Evolutionary conservation across 2,329 filamentous ascomycete genomes (phyloP).

Genomic region (Pseudogymnoascus sp.): DNA sequence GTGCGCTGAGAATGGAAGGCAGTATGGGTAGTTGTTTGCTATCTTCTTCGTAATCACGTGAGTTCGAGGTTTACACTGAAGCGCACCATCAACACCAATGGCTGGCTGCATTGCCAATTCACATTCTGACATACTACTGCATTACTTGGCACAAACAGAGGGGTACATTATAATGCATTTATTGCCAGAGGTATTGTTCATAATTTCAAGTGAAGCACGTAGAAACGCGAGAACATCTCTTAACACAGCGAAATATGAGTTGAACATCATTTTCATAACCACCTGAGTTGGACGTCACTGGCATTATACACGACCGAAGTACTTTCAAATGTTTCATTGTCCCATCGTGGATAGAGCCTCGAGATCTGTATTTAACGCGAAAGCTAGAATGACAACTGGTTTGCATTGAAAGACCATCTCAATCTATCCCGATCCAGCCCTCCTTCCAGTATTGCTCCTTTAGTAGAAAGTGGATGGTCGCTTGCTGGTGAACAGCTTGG

Average conservation of each 20-base stretch:
- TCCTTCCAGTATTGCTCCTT: slow-evolving; percentile 35
- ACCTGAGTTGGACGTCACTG: neutral
- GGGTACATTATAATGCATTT: neutral
- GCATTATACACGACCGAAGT: neutral
- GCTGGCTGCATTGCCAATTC: neutral
- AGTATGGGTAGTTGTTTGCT: neutral
- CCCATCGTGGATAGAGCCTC: slow-evolving; percentile 8
- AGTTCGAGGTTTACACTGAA: neutral
- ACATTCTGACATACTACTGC: neutral
- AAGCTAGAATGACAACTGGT: slow-evolving; percentile 27
- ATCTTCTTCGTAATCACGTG: neutral
- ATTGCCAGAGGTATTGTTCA: neutral
- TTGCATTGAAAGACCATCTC: slow-evolving; percentile 27
- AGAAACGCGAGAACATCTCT: neutral
- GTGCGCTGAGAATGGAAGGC: neutral
- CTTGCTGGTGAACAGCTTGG: slow-evolving; percentile 88
- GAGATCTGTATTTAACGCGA: slow-evolving; percentile 11
- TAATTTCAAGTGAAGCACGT: neutral
- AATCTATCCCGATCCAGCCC: slow-evolving; percentile 19
- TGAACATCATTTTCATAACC: neutral
- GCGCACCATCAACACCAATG: neutral
- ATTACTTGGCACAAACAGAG: neutral
- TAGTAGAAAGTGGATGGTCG: slow-evolving; percentile 98
- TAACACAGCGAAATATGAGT: neutral
- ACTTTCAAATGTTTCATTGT: slow-evolving; percentile 9